Base-by-base conservation (phyloP, 441 rosid species). In the Adansonia gregorii region DNA sequence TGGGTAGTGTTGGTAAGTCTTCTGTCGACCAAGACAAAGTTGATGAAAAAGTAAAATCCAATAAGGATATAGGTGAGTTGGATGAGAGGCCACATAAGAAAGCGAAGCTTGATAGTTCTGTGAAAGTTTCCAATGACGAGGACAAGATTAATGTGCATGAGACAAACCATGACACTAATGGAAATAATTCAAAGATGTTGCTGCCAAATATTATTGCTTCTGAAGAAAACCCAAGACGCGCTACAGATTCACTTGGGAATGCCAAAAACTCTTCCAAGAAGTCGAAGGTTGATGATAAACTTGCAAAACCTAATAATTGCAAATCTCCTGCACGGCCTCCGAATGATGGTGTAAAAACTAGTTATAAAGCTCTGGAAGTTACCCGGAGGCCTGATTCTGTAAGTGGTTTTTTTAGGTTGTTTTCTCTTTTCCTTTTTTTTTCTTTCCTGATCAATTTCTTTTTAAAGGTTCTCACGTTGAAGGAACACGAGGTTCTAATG, bases 351-450 rank as follows among this genome's bases (percentile, higher is more conserved):
- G 71, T 73, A 45, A 85, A 79, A 70, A 49, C 65, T 70, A 72
- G 70, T 64, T 22, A 72, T 46, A 80, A 81, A 83, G 80, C 74
- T 49, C 46, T 72, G 78, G 88, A 86, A 82, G 87, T 87, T 78
- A 76, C 81, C 64, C 81, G 78, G 54, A 83, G 80, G 66, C 88
- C 86, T 27, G 86, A 83, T 80, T 83, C 75, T 75, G 98, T 94
- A 89, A 93, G 98, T 92, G 78, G 19, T 79, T 43, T 45, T 43
- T 56, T 55, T 5, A 51, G 49, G 51, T 65, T 52, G 39, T 20
- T 65, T 78, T 75, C 14, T 58, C 8, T 60, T 77, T 73, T 67
- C 7, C 11, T 4, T 35, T 35, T 35, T 35, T 12, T 14, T 54
- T 11, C 19, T 11, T 61, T 20, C 19, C 4, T 20, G 52, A 67